A percentile compares a stretch with the other conserved stretches of the same genome.
phyloP scores from a whole-genome alignment of 2,329 filamentous ascomycete species.

The Clonostachys solani region DNA sequence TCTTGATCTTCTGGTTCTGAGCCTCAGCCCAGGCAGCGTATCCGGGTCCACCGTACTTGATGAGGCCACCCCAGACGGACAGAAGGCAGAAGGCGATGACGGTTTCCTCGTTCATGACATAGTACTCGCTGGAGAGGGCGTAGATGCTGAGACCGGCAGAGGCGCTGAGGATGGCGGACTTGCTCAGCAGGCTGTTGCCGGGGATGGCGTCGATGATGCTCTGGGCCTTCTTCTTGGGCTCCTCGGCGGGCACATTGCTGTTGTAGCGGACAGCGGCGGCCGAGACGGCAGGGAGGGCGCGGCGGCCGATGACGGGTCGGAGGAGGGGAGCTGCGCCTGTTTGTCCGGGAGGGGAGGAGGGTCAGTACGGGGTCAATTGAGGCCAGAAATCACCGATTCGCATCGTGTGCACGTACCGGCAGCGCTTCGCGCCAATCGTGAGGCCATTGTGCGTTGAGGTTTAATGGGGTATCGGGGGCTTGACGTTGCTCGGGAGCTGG shows the following conservation, averaged over 20 bases:
- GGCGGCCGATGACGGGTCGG: constrained; percentile 74
- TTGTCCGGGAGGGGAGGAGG: constrained; percentile 3
- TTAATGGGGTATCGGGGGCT: constrained; percentile 45
- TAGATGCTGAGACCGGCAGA: constrained; percentile 87
- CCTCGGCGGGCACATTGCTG: constrained; percentile 76
- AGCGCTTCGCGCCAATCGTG: constrained; percentile 92
- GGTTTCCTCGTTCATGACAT: constrained; percentile 98
- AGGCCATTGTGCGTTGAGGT: constrained; percentile 82
- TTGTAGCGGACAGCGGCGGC: constrained; percentile 64
- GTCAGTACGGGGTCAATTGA: constrained; percentile 21
- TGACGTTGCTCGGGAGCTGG: constrained; percentile 39
- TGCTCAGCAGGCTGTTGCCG: constrained; percentile 87
- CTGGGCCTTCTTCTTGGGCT: constrained; percentile 95
- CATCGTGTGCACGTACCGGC: constrained; percentile 64
- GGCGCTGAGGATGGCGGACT: constrained; percentile 95
- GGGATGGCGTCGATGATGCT: constrained; percentile 91
- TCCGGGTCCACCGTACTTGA: constrained; percentile 88
- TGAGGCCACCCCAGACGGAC: constrained; percentile 86
- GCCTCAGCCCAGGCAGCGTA: constrained; percentile 90
- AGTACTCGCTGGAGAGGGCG: constrained; percentile 99
- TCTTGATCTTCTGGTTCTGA: constrained; percentile 89
- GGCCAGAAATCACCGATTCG: constrained; percentile 6
- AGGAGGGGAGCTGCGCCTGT: constrained; percentile 79
- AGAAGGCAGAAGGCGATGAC: constrained; percentile 90
- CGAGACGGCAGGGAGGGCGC: constrained; percentile 70